Base-by-base conservation (phyloP, 495 filamentous ascomycete genomes). In the Aspergillus baeticus region DNA sequence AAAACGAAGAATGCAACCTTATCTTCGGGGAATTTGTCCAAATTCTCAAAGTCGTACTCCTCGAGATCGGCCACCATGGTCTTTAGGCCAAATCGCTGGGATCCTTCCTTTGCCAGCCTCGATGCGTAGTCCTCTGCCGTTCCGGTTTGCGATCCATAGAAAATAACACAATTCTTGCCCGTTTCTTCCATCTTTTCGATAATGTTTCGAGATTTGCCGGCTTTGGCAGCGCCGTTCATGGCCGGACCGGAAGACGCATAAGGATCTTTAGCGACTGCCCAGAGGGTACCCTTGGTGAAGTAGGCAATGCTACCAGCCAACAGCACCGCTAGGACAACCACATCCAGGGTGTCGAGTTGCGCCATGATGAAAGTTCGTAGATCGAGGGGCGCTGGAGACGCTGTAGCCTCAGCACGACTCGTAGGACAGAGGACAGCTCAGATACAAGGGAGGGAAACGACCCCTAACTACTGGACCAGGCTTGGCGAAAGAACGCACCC, bases 101-200 rank as follows among this genome's bases (percentile, higher is more conserved):
- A 91, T 59, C 95, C 94, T 69, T 99, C 94, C 79, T 99, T 99
- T 46, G 95, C 92, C 56, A 99, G 69, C 59, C 94, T 82, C n/a
- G 95, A 96, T 51, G 94, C 95, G 63, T 99, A 99, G 66, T 99
- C 94, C 79, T 99, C 94, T 22, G 94, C 94, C 51, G 95, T 99
- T 63, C 94, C 94, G 17, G 94, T 99, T 72, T 99, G 94, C 45
- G 94, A 98, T 47, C 93, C 94, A 64, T 96, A 99, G 77, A 99
- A 96, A 58, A 98, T 88, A 52, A 99, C 87, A 76, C 92, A 96
- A 73, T 99, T 97, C 77, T 98, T 98, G 69, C 87, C 88, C 3
- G 82, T 87, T 76, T 97, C 90, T 33, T 97, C 89, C 88, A 99
- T 88, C 77, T 93, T 96, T 77, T 97, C 89, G 22, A 97, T 57